Base-by-base conservation (phyloP, 352 stramenopile species). In the Globisporangium lucens region DNA sequence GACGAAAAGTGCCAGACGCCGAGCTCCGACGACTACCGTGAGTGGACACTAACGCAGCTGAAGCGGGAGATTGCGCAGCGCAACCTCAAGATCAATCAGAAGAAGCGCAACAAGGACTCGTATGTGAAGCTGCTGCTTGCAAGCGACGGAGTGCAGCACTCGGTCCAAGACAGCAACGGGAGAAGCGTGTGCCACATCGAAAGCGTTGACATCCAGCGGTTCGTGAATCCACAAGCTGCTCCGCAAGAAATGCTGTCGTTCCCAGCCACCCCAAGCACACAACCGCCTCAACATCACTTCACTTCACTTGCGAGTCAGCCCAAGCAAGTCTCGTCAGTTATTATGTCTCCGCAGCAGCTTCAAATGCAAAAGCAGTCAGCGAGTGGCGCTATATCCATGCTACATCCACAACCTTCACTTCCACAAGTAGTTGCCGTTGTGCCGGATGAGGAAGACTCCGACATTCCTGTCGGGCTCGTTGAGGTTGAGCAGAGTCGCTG, bases 11-110 rank as follows among this genome's bases (percentile, higher is more conserved):
- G 78, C 58, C 71, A 74, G 4, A 66, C 76, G 3, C 78, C 78
- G 29, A 71, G 64, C 43, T 87, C 78, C n/a, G 76, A 87, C 59
- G 76, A 87, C 61, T 87, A 87, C 69, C 77, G 75, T 38, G 69
- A 83, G 29, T 87, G 78, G 78, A 75, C 73, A 38, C 73, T 84
- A 24, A 68, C 66, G 76, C 78, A 87, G 61, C 67, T 87, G 27
- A 87, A 84, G 67, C 72, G 73, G 27, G 78, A 87, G 76, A 84
- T 87, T 61, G 78, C 75, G 36, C 66, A 84, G 69, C 78, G 78
- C 5, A 72, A 80, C 33, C 67, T 87, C 24, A 81, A 78, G 52
- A 81, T 76, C 17, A 75, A 84, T 20, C 75, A 74, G 13, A 80
- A 77, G 52, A 58, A 61, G 56, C 72, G 78, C 58, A 83, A 79